Conservation (phyloP, 1,284 basidiomycete species). For the Erythrobasidium hasegawianum region DNA sequence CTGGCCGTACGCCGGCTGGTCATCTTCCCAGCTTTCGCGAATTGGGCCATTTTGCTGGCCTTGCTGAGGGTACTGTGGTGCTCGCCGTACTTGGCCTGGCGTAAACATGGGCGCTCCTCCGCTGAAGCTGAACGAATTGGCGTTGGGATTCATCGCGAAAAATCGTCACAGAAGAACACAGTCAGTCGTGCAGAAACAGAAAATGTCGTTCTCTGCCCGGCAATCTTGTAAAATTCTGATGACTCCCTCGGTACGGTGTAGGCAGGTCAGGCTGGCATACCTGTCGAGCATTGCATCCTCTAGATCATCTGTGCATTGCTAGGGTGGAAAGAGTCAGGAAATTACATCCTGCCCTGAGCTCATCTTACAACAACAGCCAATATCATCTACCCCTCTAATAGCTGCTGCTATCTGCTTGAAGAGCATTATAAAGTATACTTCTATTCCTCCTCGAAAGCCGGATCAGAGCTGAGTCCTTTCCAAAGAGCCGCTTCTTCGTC, state of each 20-base stretch:
- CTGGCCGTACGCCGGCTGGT: conserved; percentile 1
- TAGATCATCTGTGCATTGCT: too few species aligned
- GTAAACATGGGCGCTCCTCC: conserved; percentile 38
- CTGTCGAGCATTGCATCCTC: too few species aligned
- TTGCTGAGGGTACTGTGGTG: conserved; percentile 38
- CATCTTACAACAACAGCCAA: too few species aligned
- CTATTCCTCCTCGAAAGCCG: conserved; percentile 1
- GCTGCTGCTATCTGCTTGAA: too few species aligned
- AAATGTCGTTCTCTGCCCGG: too few species aligned
- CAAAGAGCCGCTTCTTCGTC: conserved; percentile 24
- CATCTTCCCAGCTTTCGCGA: conserved; percentile 9
- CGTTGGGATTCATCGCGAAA: conserved; percentile 43
- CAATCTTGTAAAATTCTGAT: too few species aligned
- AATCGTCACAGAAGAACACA: background rate
- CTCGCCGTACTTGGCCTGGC: conserved; percentile 37
- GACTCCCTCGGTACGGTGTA: background rate
- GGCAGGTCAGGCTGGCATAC: too few species aligned
- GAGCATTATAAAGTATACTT: background rate
- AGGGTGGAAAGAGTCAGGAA: too few species aligned
- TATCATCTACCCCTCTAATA: too few species aligned
- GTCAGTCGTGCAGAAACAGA: too few species aligned
- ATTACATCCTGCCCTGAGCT: too few species aligned
- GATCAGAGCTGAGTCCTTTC: conserved; percentile 8
- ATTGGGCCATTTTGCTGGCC: conserved; percentile 28
- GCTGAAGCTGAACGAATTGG: conserved; percentile 42